Percentiles rank a stretch among this genome's conserved stretches.
These are phyloP conservation scores for Colletotrichum limetticola DNA, from an alignment of 2,329 filamentous ascomycete species.

Conservation along the genomic window DNA sequence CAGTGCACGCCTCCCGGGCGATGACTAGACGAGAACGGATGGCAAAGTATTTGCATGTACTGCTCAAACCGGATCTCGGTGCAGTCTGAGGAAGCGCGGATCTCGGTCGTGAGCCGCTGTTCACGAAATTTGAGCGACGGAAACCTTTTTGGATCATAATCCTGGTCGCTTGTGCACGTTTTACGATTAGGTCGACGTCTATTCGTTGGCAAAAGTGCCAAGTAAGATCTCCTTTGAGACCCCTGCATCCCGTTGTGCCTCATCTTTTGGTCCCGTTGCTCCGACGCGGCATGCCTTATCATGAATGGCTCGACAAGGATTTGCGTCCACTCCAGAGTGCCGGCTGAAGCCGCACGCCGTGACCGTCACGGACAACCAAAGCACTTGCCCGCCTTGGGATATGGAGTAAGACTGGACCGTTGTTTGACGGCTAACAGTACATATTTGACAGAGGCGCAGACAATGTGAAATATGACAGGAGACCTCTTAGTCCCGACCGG, in stretches of 20 bases:
- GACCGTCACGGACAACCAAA: neutral
- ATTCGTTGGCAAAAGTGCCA: neutral
- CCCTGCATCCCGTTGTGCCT: neutral
- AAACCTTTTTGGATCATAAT: neutral
- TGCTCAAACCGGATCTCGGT: neutral
- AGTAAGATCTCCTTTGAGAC: neutral
- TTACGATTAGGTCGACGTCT: neutral
- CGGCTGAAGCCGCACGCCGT: neutral
- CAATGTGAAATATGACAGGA: neutral
- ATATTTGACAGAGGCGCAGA: neutral
- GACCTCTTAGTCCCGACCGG: neutral
- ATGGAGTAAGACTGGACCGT: neutral
- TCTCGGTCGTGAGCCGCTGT: neutral
- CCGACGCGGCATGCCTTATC: neutral
- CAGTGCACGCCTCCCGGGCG: neutral
- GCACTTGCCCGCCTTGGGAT: neutral
- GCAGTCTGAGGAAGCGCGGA: neutral
- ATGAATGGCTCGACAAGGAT: neutral
- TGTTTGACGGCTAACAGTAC: neutral
- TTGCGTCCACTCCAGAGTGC: neutral
- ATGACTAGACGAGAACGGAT: neutral
- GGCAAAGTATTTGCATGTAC: neutral
- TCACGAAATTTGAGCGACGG: neutral
- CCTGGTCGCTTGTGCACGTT: neutral
- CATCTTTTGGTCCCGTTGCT: neutral